Percentiles rank a stretch among this genome's conserved stretches.
These are phyloP conservation scores for Teunomyces stri DNA, from an alignment of 805 yeast genomes.

Conservation along the genomic window DNA sequence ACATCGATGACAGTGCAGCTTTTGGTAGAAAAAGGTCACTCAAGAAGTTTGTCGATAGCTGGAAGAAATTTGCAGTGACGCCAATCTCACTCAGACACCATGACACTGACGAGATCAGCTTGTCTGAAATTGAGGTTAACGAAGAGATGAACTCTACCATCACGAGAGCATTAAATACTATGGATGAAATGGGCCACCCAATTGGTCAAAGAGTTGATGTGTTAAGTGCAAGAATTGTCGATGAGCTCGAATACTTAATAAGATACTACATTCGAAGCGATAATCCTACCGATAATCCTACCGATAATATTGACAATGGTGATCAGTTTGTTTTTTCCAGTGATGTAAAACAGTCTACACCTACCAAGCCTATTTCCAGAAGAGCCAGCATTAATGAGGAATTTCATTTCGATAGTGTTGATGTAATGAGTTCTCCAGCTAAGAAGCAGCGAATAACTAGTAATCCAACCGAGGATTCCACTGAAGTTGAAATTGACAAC, in stretches of 20 bases:
- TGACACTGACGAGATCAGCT: background rate
- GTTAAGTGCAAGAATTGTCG: conserved; percentile 67
- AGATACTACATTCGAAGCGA: conserved; percentile 38
- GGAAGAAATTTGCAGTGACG: conserved; percentile 29
- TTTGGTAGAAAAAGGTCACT: conserved; percentile 32
- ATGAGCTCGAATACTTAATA: conserved; percentile 59
- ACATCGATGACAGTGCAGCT: conserved; percentile 4
- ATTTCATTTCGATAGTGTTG: conserved; percentile 6
- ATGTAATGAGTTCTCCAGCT: conserved; percentile 15
- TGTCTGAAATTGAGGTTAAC: background rate
- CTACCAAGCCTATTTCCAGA: background rate
- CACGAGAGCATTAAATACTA: background rate
- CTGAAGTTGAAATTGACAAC: conserved; percentile 7
- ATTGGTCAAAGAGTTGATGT: conserved; percentile 52
- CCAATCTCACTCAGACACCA: conserved; percentile 1
- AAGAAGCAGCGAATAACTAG: conserved; percentile 11
- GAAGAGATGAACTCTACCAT: conserved; percentile 3
- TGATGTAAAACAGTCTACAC: background rate
- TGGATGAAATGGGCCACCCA: conserved; percentile 12
- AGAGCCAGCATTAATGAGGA: background rate
- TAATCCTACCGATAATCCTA: conserved; percentile 7
- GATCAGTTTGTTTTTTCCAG: background rate
- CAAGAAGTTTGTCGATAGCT: conserved; percentile 39
- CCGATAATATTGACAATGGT: conserved; percentile 16
- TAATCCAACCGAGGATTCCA: background rate